These are phyloP conservation scores for Sugiyamaella floridensis DNA, from an alignment of 805 yeast genomes.

Conservation along the genomic window DNA sequence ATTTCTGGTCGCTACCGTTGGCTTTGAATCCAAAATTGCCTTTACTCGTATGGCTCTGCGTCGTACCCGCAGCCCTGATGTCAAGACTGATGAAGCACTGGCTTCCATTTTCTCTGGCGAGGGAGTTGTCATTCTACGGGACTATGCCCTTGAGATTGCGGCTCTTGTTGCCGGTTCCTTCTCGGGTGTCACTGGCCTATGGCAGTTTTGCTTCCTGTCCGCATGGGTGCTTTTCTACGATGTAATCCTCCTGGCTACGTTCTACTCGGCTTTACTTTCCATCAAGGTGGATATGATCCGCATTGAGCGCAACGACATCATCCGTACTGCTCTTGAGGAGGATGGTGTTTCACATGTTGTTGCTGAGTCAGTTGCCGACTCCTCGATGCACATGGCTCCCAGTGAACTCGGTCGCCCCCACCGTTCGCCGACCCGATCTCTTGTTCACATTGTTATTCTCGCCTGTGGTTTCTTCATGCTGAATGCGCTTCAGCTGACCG, in stretches of 20 bases:
- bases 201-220: constrained; percentile 72
- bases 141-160: constrained; percentile 63
- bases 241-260: constrained; percentile 65
- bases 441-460: constrained; percentile 28
- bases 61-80: constrained; percentile 21
- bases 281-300: constrained; percentile 82
- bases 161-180: constrained; percentile 53
- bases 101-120: constrained; percentile 31
- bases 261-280: constrained; percentile 75
- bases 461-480: constrained; percentile 27
- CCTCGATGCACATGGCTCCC: constrained; percentile 16
- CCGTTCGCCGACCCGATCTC: constrained; percentile 1
- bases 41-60: constrained; percentile 43
- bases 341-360: constrained; percentile 76
- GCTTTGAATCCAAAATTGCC: constrained; percentile 78
- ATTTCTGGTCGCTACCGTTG: constrained; percentile 83
- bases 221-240: constrained; percentile 67
- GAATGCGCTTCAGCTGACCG: constrained; percentile 33
- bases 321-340: constrained; percentile 79
- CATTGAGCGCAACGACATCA: constrained; percentile 72
- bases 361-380: constrained; percentile 61
- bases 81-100: constrained; percentile 34
- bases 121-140: constrained; percentile 57
- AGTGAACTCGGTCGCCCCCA: constrained; percentile 12
- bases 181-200: constrained; percentile 62